Percentiles rank a stretch among this genome's conserved stretches.
These are phyloP conservation scores for Aspergillus melleus DNA, from an alignment of 2,329 filamentous ascomycete genomes.

Conservation along the genomic window DNA sequence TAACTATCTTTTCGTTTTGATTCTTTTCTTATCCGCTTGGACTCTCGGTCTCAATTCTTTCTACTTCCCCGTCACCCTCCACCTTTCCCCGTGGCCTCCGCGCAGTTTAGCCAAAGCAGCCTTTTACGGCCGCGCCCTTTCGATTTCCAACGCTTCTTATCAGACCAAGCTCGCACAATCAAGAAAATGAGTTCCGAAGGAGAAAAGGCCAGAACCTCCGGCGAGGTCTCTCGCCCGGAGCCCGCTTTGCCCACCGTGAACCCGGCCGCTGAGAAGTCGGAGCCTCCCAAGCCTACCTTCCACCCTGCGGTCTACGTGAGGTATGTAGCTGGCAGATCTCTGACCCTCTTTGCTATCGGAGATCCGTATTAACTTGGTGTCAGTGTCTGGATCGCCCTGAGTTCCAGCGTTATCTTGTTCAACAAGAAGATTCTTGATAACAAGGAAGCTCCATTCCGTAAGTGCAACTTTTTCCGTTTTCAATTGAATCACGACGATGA, in stretches of 20 bases:
- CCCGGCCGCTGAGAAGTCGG: slow-evolving; percentile 69
- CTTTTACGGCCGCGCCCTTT: slow-evolving; percentile 48
- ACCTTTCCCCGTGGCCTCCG: slow-evolving; percentile 43
- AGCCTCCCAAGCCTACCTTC: slow-evolving; percentile 63
- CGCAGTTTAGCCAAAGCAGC: slow-evolving; percentile 44
- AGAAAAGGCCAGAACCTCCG: slow-evolving; percentile 82
- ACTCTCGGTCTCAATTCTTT: slow-evolving; percentile 10
- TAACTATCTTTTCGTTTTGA: slow-evolving; percentile 16
- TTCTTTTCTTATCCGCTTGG: slow-evolving; percentile 16
- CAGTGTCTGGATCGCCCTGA: slow-evolving; percentile 89
- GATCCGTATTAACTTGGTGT: slow-evolving; percentile 16
- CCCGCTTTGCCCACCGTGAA: slow-evolving; percentile 76
- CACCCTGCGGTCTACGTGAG: slow-evolving; percentile 85
- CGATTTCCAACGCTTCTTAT: slow-evolving; percentile 49
- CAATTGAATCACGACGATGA: not conserved
- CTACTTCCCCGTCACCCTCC: slow-evolving; percentile 17
- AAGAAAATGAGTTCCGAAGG: slow-evolving; percentile 61
- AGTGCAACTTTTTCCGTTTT: slow-evolving; percentile 33
- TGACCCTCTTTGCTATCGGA: not conserved
- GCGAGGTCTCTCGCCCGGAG: slow-evolving; percentile 56
- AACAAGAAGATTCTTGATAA: slow-evolving; percentile 98
- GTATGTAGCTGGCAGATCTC: slow-evolving; percentile 35
- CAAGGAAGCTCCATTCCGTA: slow-evolving; percentile 68
- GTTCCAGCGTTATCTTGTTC: slow-evolving; percentile 94
- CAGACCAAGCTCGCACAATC: slow-evolving; percentile 38